Conservation (phyloP, 2,329 filamentous ascomycete genomes). For the Daldinia sp. region DNA sequence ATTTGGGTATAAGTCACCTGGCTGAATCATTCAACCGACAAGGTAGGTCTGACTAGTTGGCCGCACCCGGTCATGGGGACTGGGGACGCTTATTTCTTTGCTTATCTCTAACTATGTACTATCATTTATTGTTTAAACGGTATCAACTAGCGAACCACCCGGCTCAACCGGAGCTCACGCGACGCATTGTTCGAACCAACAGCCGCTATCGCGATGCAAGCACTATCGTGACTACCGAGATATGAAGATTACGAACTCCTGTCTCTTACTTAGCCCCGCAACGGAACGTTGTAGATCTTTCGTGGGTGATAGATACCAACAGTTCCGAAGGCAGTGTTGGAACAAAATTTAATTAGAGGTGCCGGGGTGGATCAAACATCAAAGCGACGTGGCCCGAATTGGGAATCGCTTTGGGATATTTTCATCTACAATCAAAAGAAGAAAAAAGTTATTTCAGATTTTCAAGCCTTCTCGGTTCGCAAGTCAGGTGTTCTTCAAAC, state of each 20-base stretch:
- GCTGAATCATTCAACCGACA: constrained; percentile 27
- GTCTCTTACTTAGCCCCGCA: constrained; percentile 9
- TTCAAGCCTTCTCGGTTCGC: background rate
- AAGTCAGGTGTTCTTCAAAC: background rate
- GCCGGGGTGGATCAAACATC: constrained; percentile 1
- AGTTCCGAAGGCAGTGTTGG: constrained; percentile 9
- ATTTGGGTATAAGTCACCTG: constrained; percentile 30
- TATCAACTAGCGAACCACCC: constrained; percentile 13
- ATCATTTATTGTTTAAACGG: constrained; percentile 8
- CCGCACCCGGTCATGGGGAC: constrained; percentile 9
- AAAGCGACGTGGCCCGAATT: constrained; percentile 7
- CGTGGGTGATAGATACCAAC: background rate
- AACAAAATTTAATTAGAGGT: background rate
- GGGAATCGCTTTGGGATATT: constrained; percentile 1
- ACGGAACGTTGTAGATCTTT: constrained; percentile 7
- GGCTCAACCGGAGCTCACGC: constrained; percentile 4
- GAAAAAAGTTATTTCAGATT: background rate
- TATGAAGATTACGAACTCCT: constrained; percentile 8
- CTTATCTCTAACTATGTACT: constrained; percentile 12
- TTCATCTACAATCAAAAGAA: background rate
- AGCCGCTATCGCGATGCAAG: background rate
- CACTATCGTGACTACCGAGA: constrained; percentile 2
- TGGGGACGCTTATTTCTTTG: constrained; percentile 1
- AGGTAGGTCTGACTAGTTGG: constrained; percentile 20
- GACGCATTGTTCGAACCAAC: background rate